Base-by-base conservation (phyloP, 306 rosid species). In the Begonia masoniana region DNA sequence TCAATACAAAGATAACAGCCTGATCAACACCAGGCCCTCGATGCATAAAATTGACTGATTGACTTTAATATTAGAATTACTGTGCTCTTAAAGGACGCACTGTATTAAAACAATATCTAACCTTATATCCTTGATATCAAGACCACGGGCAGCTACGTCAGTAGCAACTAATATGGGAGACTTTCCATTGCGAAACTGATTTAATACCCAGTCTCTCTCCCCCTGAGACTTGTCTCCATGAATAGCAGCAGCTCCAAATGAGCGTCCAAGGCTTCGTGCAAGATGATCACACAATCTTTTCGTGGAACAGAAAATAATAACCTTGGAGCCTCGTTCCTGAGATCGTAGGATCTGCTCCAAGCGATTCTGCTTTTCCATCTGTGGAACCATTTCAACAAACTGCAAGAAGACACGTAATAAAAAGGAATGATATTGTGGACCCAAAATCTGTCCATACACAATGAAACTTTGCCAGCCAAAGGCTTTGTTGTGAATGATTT, bases 61-160 rank as follows among this genome's bases (percentile, higher is more conserved):
- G 39, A 31, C 39, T 31, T 31, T 7, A 31, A 4, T 5, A 31
- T 31, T 31, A 31, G 9, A 31, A 31, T 31, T 31, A 31, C 8
- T 31, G 39, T 31, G 39, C 7, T 31, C 9, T 4, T 26, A 26
- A 26, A 26, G 36, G 36, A 26, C 3, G 36, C 36, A 26, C 36
- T 4, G 36, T 31, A 31, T 5, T 5, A 31, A 31, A 5, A 31
- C 39, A 31, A 47, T 10, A 52, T 51, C 81, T 43, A 62, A 86
- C 99, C 99, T 92, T 79, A 92, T 92, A 68, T 86, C 99, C 74
- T 92, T 92, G 74, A 92, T 81, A 68, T 92, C 99, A 70, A 92
- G 99, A 45, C 99, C 99, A 13, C 99, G 92, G 16, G 99, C 99
- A 71, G 99, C 99, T 73, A 92, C 99, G 52, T 92, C 99, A 4